Percentiles rank a stretch among this genome's conserved stretches.
Evolutionary conservation across 192 early-diverging fungal genomes (phyloP).

Genomic region (Piromyces finnis): DNA sequence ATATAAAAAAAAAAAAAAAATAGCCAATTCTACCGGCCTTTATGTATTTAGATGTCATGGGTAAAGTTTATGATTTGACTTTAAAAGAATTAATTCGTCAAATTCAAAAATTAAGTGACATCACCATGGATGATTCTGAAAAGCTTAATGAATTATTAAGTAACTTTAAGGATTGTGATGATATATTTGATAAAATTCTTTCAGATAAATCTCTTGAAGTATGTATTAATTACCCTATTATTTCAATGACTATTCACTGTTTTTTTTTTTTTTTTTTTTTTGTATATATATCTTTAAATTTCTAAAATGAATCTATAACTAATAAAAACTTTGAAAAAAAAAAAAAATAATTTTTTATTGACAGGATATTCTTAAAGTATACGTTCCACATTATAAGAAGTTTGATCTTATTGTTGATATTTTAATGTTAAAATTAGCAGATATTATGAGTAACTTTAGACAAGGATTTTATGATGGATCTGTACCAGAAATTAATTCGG

Average conservation of each 20-base stretch:
- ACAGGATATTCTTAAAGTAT: neutral
- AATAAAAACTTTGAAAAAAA: too few species aligned
- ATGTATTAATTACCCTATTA: too few species aligned
- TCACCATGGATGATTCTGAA: neutral
- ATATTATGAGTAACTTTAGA: neutral
- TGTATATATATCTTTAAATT: too few species aligned
- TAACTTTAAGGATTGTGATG: neutral
- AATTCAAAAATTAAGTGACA: neutral
- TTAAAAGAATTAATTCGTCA: neutral
- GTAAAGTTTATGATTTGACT: neutral
- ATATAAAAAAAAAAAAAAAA: too few species aligned
- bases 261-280: too few species aligned
- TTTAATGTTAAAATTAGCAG: neutral
- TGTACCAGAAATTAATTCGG: neutral
- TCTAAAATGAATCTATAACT: too few species aligned
- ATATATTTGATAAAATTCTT: neutral
- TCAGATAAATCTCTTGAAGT: neutral
- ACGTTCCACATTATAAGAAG: neutral
- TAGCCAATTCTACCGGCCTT: neutral
- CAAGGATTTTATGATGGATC: neutral
- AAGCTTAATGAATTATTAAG: neutral
- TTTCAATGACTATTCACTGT: too few species aligned
- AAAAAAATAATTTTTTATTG: too few species aligned
- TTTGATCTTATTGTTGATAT: neutral
- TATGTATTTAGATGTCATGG: neutral